phyloP scores from a whole-genome alignment of 176 grass and related monocot genomes.

The Poa pratensis region DNA sequence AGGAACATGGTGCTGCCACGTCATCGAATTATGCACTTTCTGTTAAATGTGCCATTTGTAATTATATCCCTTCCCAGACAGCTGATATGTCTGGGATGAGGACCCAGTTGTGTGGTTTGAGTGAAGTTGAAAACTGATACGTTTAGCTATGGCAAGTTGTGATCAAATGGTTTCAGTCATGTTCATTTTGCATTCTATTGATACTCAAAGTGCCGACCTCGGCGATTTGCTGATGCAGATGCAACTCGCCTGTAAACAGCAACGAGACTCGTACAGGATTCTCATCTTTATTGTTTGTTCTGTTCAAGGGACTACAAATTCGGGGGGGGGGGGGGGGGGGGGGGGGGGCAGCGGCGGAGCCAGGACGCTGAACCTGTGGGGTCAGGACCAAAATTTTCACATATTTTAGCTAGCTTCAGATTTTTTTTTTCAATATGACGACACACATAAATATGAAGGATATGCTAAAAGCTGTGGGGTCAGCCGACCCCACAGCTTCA shows the following conservation, averaged over 20 bases:
- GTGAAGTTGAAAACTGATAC: slow-evolving; percentile 29
- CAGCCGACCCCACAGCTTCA: too few relatives aligned
- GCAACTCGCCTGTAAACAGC: not conserved
- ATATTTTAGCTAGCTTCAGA: too few relatives aligned
- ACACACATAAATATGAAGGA: too few relatives aligned
- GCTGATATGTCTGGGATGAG: slow-evolving; percentile 43
- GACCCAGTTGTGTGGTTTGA: slow-evolving; percentile 27
- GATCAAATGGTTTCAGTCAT: slow-evolving; percentile 2
- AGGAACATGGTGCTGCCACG: slow-evolving; percentile 35
- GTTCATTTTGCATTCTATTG: not conserved
- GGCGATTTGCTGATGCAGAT: not conserved
- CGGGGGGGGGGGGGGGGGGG: too few relatives aligned
- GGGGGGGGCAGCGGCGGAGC: too few relatives aligned
- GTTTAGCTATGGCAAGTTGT: not conserved
- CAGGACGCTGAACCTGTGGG: too few relatives aligned
- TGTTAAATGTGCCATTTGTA: slow-evolving; percentile 14
- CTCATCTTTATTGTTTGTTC: too few relatives aligned
- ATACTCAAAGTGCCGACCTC: not conserved
- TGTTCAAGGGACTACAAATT: too few relatives aligned
- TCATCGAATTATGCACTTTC: not conserved
- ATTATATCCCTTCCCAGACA: slow-evolving; percentile 40
- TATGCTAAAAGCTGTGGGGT: too few relatives aligned
- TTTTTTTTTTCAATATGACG: too few relatives aligned
- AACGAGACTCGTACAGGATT: not conserved
- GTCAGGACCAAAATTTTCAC: too few relatives aligned